These are phyloP conservation scores for Amphirosellinia nigrospora DNA, from an alignment of 495 filamentous ascomycete species.

Conservation along the genomic window DNA sequence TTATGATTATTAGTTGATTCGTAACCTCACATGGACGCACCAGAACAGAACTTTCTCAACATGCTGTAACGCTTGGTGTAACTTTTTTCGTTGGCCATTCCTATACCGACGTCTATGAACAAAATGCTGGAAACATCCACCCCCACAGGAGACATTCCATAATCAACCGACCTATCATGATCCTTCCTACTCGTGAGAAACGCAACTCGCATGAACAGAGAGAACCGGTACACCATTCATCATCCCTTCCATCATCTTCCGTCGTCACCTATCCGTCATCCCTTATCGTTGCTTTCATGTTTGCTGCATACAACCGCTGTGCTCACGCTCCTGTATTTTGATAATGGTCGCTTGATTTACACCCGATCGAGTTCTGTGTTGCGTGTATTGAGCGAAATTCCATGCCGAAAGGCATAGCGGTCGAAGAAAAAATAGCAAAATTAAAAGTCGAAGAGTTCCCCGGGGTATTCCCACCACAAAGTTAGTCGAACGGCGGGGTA, in stretches of 20 bases:
- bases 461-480: conserved; percentile 31
- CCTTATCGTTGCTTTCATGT: conserved; percentile 1
- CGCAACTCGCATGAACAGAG: conserved; percentile 19
- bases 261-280: conserved; percentile 11
- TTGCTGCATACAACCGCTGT: conserved; percentile 6
- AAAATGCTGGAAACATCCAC: conserved; percentile 26
- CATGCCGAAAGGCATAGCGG: conserved; percentile 18
- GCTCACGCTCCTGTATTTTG: background rate
- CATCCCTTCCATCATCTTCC: conserved; percentile 13
- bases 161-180: conserved; percentile 20
- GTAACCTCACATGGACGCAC: background rate
- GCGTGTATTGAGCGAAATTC: conserved; percentile 22
- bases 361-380: conserved; percentile 9
- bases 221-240: conserved; percentile 12
- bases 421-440: conserved; percentile 3
- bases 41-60: background rate
- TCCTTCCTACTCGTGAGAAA: background rate
- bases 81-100: conserved; percentile 25
- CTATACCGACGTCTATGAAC: conserved; percentile 32
- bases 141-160: conserved; percentile 9
- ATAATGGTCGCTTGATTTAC: background rate
- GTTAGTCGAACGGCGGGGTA: conserved; percentile 23
- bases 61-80: background rate
- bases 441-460: conserved; percentile 12
- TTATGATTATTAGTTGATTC: background rate